Conservation (phyloP, 2,329 filamentous ascomycete genomes). For the Laburnicola sp. region DNA sequence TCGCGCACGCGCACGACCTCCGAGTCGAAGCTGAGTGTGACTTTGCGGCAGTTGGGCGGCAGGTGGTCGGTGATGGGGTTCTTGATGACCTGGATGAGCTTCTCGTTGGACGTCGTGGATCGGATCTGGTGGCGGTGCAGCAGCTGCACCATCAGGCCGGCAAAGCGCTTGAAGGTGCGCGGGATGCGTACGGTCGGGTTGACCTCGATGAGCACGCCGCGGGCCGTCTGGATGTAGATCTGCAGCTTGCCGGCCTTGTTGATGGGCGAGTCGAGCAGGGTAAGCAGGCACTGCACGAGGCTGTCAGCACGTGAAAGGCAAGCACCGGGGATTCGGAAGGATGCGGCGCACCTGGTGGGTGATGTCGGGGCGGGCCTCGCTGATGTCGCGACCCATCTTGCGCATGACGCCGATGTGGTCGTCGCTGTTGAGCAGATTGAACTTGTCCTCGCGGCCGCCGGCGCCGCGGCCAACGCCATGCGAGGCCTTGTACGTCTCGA, state of each 20-base stretch:
- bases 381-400: conserved; percentile 99
- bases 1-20: conserved; percentile 84
- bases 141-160: conserved; percentile 96
- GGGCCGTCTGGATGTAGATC: conserved; percentile 98
- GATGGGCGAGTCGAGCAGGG: conserved; percentile 93
- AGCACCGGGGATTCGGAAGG: not conserved
- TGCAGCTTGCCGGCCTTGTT: conserved; percentile 98
- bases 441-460: conserved; percentile 83
- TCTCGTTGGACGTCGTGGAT: conserved; percentile 95
- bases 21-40: conserved; percentile 93
- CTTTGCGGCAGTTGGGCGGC: conserved; percentile 94
- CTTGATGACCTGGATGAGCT: conserved; percentile 94
- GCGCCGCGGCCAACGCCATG: conserved; percentile 67
- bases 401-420: conserved; percentile 99
- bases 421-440: conserved; percentile 95
- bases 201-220: conserved; percentile 95
- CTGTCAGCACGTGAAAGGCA: not conserved
- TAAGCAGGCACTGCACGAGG: conserved; percentile 81
- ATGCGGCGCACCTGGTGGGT: conserved; percentile 81
- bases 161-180: conserved; percentile 97
- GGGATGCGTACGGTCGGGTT: conserved; percentile 98
- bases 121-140: conserved; percentile 94
- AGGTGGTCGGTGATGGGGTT: conserved; percentile 98
- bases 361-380: conserved; percentile 95
- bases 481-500: conserved; percentile 95